Base-by-base conservation (phyloP, 768 basidiomycete species). In the Paxillus ammoniavirescens region DNA sequence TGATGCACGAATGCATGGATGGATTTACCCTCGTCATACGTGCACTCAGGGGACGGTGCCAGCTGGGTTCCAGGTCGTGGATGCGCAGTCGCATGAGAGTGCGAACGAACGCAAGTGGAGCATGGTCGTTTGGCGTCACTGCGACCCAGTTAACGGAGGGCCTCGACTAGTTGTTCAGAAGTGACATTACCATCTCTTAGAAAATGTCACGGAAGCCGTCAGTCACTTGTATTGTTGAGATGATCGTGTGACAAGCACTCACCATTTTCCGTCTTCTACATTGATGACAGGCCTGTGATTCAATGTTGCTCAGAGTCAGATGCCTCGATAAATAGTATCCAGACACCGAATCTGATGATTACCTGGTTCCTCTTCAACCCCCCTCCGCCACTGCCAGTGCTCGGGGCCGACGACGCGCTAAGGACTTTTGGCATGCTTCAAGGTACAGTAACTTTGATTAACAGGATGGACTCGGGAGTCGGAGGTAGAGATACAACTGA, bases 91-190 rank as follows among this genome's bases (percentile, higher is more conserved):
- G 86, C 81, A 70, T 89, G 85, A 2, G 84, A 77, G 74, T 89
- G 87, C 18, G 87, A 89, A 31, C 88, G 81, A 53, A 84, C 74
- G 63, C 89, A 90, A 2, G 89, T 90, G 26, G 87, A 84, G 63
- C 89, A 90, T 5, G 89, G 89, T 40, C 84, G 73, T 63, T 86
- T 83, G 7, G 88, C 86, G 61, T 91, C 89, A 65, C 88, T 90
- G 55, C 52, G 42, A 47, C 17, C 31, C 49, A 36, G 53, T 38
- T 47, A 33, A 51, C 31, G 52, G 43, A 48, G 26, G 28, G 42
- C 48, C 45, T 17, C 48, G 15, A 28, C 30, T 47, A 14, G 31
- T 37, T 46, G 42, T 33, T 35, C n/a, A 31, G 18, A 51, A 40
- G 31, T 30, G 18, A 50, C 48, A 50, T 52, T 72, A 85, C 84